These are phyloP conservation scores for Lichtheimia hyalospora DNA, from an alignment of 371 early-diverging fungal species.

Conservation along the genomic window DNA sequence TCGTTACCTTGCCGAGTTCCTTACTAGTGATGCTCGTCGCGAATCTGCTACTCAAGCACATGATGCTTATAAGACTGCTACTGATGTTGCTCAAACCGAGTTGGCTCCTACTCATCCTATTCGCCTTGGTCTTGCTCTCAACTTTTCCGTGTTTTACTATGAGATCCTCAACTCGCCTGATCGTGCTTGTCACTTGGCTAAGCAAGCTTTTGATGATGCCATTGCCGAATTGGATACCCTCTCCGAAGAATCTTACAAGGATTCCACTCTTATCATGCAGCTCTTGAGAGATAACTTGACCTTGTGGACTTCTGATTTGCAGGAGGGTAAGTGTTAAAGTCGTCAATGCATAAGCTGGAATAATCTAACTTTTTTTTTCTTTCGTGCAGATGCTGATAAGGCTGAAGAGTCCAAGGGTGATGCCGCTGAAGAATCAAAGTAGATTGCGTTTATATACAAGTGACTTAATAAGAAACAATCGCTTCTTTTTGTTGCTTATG, in stretches of 20 bases:
- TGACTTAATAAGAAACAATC: too few species aligned
- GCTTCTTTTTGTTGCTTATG: too few species aligned
- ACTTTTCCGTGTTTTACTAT: constrained; percentile 99
- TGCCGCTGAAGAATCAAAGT: constrained; percentile 46
- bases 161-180: constrained; percentile 99
- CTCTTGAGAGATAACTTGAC: constrained; percentile 99
- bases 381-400: constrained; percentile 38
- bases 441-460: constrained; percentile 10
- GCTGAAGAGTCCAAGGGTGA: constrained; percentile 36
- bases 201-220: constrained; percentile 99
- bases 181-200: constrained; percentile 98
- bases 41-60: constrained; percentile 88
- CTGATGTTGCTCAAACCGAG: constrained; percentile 92
- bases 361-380: not conserved
- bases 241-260: constrained; percentile 99
- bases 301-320: constrained; percentile 98
- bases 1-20: constrained; percentile 99
- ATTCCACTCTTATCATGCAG: constrained; percentile 99
- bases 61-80: constrained; percentile 96
- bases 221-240: constrained; percentile 98
- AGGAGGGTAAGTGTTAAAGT: constrained; percentile 58
- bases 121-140: constrained; percentile 98
- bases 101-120: constrained; percentile 98
- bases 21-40: constrained; percentile 84
- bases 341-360: not conserved